phyloP scores from a whole-genome alignment of 1,284 basidiomycete genomes.

The Flammula alnicola region DNA sequence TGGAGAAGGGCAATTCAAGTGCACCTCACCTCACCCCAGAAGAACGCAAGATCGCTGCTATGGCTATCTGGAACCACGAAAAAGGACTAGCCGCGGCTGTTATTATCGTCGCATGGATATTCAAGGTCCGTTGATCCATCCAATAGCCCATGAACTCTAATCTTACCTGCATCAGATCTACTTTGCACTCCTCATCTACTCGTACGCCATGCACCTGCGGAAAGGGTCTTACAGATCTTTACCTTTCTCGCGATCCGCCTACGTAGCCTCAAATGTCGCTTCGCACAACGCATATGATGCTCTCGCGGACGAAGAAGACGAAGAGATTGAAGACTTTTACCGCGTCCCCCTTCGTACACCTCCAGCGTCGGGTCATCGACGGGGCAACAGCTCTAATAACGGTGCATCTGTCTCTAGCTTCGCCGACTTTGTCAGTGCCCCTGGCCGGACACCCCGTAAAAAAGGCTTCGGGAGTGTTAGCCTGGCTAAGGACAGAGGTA shows the following conservation, averaged over 20 bases:
- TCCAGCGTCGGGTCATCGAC: constrained; percentile 28
- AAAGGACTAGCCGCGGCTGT: constrained; percentile 82
- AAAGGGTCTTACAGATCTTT: constrained; percentile 89
- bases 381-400: constrained; percentile 27
- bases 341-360: constrained; percentile 58
- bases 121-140: constrained; percentile 75
- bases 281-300: constrained; percentile 44
- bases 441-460: constrained; percentile 39
- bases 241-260: constrained; percentile 58
- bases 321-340: constrained; percentile 67
- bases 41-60: constrained; percentile 72
- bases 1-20: constrained; percentile 55
- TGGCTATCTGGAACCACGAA: constrained; percentile 88
- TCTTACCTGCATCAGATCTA: constrained; percentile 73
- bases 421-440: constrained; percentile 63
- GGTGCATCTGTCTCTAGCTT: constrained; percentile 51
- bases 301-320: constrained; percentile 56
- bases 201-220: constrained; percentile 92
- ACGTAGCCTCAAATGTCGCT: constrained; percentile 31
- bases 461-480: constrained; percentile 30
- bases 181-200: constrained; percentile 91
- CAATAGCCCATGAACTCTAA: too few relatives aligned
- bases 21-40: constrained; percentile 61
- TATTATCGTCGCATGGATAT: constrained; percentile 83
- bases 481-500: constrained; percentile 31